Conservation (phyloP, 768 basidiomycete genomes). For the Rhizopogon sp. region DNA sequence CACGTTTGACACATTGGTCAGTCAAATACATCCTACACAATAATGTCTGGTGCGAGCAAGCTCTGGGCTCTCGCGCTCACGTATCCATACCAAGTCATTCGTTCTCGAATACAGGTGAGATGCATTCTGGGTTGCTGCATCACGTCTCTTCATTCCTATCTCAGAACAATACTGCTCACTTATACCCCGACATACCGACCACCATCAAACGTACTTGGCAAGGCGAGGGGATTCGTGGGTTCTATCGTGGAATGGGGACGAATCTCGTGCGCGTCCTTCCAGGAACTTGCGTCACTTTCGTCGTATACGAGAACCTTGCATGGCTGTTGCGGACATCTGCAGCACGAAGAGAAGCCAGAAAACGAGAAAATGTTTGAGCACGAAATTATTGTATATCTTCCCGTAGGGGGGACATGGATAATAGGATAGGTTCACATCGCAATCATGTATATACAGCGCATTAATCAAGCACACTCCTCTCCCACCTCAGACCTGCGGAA, state of each 20-base stretch:
- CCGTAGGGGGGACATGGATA: neutral
- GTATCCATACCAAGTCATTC: constrained; percentile 96
- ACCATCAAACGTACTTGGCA: constrained; percentile 78
- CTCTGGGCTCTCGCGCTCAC: constrained; percentile 77
- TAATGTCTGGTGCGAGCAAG: constrained; percentile 92
- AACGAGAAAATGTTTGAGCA: neutral
- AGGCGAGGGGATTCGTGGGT: constrained; percentile 77
- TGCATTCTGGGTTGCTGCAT: neutral
- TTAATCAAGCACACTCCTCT: too few species aligned
- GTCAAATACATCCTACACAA: constrained; percentile 88
- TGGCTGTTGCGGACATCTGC: constrained; percentile 74
- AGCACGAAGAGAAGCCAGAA: constrained; percentile 37
- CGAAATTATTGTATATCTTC: neutral
- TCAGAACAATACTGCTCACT: constrained; percentile 59
- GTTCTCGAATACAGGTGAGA: constrained; percentile 86
- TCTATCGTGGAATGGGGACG: constrained; percentile 93
- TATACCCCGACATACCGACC: constrained; percentile 81
- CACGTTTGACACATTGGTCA: constrained; percentile 24
- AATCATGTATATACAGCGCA: too few species aligned
- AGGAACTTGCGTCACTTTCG: constrained; percentile 96
- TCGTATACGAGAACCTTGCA: constrained; percentile 92
- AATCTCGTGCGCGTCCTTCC: constrained; percentile 94
- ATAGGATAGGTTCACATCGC: neutral
- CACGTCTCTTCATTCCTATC: neutral
- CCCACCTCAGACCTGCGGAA: too few species aligned